Conservation (phyloP, 2,329 filamentous ascomycete genomes). For the Grosmannia serpens region DNA sequence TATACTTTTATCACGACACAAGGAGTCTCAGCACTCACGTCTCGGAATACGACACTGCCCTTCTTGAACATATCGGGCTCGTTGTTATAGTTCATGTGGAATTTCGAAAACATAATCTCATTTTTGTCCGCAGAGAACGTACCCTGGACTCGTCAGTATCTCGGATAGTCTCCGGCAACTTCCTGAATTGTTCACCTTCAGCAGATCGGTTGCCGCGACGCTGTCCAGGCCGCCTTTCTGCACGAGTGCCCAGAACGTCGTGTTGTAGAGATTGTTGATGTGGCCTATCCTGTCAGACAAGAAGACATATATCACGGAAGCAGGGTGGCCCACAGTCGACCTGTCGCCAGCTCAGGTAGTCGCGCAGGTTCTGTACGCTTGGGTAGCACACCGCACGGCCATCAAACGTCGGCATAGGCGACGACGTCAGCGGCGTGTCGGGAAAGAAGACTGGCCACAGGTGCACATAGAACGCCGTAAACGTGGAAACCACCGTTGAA, state of each 20-base stretch:
- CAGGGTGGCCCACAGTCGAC: conserved; percentile 64
- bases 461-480: conserved; percentile 82
- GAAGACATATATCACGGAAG: no score
- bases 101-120: conserved; percentile 82
- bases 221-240: conserved; percentile 48
- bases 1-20: background rate
- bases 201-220: conserved; percentile 67
- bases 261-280: conserved; percentile 98
- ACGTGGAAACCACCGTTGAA: conserved; percentile 83
- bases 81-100: conserved; percentile 95
- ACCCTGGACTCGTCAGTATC: conserved; percentile 40
- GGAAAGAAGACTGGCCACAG: conserved; percentile 70
- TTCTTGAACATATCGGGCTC: conserved; percentile 89
- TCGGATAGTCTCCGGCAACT: background rate
- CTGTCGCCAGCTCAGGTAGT: conserved; percentile 96
- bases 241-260: conserved; percentile 86
- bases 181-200: conserved; percentile 47
- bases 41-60: conserved; percentile 79
- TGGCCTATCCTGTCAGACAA: conserved; percentile 47
- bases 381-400: conserved; percentile 87
- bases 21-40: conserved; percentile 38
- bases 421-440: conserved; percentile 54
- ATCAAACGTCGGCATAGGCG: conserved; percentile 82
- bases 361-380: conserved; percentile 65
- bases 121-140: conserved; percentile 84